Conservation (phyloP, 208 protist genomes). For the Angomonas deanei region DNA sequence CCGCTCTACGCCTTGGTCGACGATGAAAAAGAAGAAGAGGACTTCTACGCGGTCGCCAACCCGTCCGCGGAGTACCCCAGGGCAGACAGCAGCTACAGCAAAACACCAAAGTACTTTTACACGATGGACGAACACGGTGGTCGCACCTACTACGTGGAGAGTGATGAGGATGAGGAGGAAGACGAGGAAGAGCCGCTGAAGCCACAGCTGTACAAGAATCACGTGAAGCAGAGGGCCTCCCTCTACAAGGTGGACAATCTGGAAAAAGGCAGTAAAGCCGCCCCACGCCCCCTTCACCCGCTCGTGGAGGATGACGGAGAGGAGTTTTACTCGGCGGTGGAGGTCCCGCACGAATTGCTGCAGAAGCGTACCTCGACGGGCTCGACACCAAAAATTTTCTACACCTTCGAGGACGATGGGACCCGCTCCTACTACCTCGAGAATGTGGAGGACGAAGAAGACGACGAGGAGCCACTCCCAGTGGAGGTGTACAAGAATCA, state of each 20-base stretch:
- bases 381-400: not conserved
- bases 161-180: conserved; percentile 1
- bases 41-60: not conserved
- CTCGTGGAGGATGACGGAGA: not conserved
- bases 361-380: not conserved
- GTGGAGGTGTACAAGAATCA: not conserved
- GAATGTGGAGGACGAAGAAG: not conserved
- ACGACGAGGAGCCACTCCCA: not conserved
- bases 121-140: not conserved
- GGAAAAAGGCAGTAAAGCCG: not conserved
- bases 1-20: not conserved
- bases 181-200: not conserved
- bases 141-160: not conserved
- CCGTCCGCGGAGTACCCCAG: not conserved
- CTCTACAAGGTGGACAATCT: not conserved
- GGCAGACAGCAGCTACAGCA: not conserved
- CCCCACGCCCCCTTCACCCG: not conserved
- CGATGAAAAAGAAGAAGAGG: not conserved
- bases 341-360: not conserved
- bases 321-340: not conserved
- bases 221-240: not conserved
- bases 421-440: not conserved
- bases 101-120: conserved; percentile 1
- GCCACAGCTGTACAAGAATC: not conserved
- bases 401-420: not conserved